These are phyloP conservation scores for Coemansia sp. DNA, from an alignment of 192 early-diverging fungal species.

Conservation along the genomic window DNA sequence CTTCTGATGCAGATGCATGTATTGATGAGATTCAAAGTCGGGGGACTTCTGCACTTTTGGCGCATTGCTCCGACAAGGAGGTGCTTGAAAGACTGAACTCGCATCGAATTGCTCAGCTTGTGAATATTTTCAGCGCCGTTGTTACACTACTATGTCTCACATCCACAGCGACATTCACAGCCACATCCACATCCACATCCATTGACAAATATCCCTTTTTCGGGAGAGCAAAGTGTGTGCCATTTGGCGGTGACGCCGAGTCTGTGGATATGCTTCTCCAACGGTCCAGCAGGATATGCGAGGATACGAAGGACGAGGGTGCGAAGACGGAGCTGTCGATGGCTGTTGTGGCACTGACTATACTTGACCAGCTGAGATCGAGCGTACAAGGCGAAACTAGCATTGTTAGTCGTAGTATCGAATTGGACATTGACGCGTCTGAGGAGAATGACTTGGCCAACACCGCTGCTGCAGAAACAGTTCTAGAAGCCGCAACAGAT, in stretches of 20 bases:
- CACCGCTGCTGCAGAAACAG: background rate
- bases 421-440: background rate
- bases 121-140: background rate
- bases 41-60: background rate
- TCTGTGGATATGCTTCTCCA: background rate
- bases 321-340: background rate
- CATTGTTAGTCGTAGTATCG: background rate
- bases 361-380: background rate
- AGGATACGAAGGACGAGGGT: background rate
- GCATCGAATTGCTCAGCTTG: background rate
- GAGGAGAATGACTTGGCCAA: background rate
- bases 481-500: background rate
- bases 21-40: background rate
- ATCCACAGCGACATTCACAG: background rate
- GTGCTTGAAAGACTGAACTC: background rate
- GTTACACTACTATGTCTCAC: background rate
- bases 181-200: background rate
- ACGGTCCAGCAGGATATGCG: background rate
- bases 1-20: too few species aligned
- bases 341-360: background rate
- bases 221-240: background rate
- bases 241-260: background rate
- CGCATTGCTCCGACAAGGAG: background rate
- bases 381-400: background rate
- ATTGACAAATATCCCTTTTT: background rate